phyloP scores from a whole-genome alignment of 2,329 filamentous ascomycete genomes.

The Laburnicola sp. region DNA sequence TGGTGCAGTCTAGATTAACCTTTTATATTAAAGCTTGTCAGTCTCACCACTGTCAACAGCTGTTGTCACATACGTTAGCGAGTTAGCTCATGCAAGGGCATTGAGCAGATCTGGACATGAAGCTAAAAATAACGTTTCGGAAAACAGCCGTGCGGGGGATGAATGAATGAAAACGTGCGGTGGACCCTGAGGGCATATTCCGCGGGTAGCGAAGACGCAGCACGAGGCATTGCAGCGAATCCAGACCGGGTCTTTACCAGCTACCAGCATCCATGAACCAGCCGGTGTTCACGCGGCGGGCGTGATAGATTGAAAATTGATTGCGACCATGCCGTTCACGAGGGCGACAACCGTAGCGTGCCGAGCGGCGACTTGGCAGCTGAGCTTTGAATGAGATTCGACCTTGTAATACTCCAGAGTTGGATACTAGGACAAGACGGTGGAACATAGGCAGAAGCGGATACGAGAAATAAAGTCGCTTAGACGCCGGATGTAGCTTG shows the following conservation, averaged over 20 bases:
- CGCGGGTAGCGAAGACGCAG: conserved; percentile 9
- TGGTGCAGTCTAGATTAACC: conserved; percentile 46
- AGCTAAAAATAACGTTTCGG: conserved; percentile 38
- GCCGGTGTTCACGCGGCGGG: conserved; percentile 22
- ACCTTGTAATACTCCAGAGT: conserved; percentile 3
- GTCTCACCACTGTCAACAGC: conserved; percentile 24
- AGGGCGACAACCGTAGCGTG: conserved; percentile 17
- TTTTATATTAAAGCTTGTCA: conserved; percentile 48
- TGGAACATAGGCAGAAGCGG: conserved; percentile 9
- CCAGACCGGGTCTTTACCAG: conserved; percentile 30
- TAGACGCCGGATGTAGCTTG: conserved; percentile 13
- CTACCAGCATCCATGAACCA: conserved; percentile 20
- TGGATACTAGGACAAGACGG: neutral
- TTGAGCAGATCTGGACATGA: conserved; percentile 21
- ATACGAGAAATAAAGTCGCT: conserved; percentile 14
- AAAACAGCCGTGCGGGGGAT: too few species aligned
- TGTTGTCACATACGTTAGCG: conserved; percentile 33
- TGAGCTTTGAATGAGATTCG: conserved; percentile 4
- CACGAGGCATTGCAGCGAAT: conserved; percentile 23
- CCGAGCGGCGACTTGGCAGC: conserved; percentile 22
- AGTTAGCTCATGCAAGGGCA: conserved; percentile 35
- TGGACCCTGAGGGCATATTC: conserved; percentile 16
- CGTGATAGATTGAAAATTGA: conserved; percentile 40
- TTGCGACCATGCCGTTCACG: conserved; percentile 32
- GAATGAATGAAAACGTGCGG: conserved; percentile 18